Base-by-base conservation (phyloP, 2,329 filamentous ascomycete species). In the Venturia effusa region DNA sequence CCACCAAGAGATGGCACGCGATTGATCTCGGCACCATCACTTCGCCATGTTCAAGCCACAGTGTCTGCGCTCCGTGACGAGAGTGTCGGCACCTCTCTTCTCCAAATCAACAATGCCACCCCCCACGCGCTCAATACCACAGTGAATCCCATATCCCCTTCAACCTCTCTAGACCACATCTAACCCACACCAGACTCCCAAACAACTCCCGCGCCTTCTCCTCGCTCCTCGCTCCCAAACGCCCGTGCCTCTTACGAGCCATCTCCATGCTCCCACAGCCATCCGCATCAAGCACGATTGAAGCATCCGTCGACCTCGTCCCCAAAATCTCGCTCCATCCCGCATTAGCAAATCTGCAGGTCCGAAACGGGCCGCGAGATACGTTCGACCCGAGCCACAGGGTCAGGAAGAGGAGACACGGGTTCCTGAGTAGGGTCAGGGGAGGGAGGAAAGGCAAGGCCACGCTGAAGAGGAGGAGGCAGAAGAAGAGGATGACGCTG, bases 381-480 rank as follows among this genome's bases (percentile, higher is more conserved):
- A 87, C 84, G 51, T 86, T 79, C 69, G 82, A 83, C 64, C 83
- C 84, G 11, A 84, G 80, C 61, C 81, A 85, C 67, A 70, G 80
- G 55, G 81, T 85, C 51, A 78, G 85, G 71, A 87, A 87, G 75
- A 77, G 84, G 67, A 78, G 84, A 68, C 82, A 84, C 74, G 84
- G 84, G 2, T 87, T 85, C 69, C 70, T 87, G 66, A 75, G 79
- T 11, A 73, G 84, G 68, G 67, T 84, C 66, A 76, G 76, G 69
- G 78, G 77, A 27, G 78, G 79, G 37, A 62, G 64, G 69, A 81
- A 78, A 61, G 84, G 84, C 30, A 74, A 81, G 69, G 79, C 79
- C 71, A 75, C 81, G 60, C 67, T 87, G 67, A 79, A 78, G 73
- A 76, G 83, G 70, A 76, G 84, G 71, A 74, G 77, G 69, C 70